Evolutionary conservation across 2,329 filamentous ascomycete species (phyloP).

Genomic region (Xylaria sp.): DNA sequence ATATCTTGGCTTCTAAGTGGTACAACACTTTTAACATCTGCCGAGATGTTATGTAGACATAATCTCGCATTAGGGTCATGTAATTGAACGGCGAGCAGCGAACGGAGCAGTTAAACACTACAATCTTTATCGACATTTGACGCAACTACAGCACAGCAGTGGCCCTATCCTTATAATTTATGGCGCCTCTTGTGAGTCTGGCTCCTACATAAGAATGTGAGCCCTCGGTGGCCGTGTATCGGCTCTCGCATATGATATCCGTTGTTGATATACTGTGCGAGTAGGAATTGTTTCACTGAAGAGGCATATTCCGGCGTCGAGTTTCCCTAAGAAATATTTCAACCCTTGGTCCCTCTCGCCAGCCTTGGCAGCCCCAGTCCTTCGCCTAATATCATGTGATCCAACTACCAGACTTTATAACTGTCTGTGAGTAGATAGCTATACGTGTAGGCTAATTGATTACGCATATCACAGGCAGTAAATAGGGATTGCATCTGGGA

Average conservation of each 20-base stretch:
- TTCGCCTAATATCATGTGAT: conserved; percentile 16
- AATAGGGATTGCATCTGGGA: not conserved
- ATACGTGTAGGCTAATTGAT: too few relatives aligned
- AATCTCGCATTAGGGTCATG: not conserved
- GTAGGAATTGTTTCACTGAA: too few relatives aligned
- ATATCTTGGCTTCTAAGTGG: not conserved
- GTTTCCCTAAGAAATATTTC: not conserved
- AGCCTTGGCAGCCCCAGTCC: conserved; percentile 8
- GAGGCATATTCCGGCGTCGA: too few relatives aligned
- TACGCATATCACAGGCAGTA: too few relatives aligned
- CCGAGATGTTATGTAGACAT: not conserved
- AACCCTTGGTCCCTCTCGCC: not conserved
- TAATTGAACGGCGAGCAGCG: not conserved
- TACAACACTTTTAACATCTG: not conserved
- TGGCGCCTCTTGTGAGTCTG: too few relatives aligned
- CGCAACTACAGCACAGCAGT: too few relatives aligned
- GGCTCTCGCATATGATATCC: too few relatives aligned
- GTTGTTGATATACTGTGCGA: too few relatives aligned
- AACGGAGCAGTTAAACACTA: not conserved
- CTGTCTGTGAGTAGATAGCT: too few relatives aligned
- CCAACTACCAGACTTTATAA: not conserved
- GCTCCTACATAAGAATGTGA: too few relatives aligned
- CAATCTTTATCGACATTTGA: not conserved
- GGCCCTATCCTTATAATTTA: too few relatives aligned
- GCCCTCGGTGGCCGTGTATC: too few relatives aligned